These are phyloP conservation scores for Leucocoprinus birnbaumii DNA, from an alignment of 768 basidiomycete species.

Conservation along the genomic window DNA sequence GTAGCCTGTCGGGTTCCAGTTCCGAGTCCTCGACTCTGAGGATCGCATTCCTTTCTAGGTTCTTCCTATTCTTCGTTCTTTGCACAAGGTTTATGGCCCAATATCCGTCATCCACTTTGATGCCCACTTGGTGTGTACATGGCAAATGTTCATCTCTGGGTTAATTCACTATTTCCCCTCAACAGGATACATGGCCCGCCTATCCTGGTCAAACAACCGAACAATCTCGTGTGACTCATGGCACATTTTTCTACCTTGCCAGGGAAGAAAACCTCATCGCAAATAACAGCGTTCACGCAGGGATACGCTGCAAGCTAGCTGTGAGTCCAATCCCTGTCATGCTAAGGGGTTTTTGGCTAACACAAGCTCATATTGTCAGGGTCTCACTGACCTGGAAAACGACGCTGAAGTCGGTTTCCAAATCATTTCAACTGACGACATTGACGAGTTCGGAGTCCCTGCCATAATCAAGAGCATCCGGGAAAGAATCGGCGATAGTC, in stretches of 20 bases:
- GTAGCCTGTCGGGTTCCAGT: conserved; percentile 15
- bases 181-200: conserved; percentile 57
- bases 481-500: conserved; percentile 65
- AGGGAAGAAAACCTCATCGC: conserved; percentile 74
- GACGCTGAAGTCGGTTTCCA: conserved; percentile 77
- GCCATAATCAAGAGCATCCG: conserved; percentile 73
- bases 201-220: conserved; percentile 58
- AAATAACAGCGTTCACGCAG: conserved; percentile 81
- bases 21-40: conserved; percentile 36
- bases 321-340: conserved; percentile 20
- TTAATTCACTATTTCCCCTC: conserved; percentile 25
- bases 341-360: no score
- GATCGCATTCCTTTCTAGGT: conserved; percentile 41
- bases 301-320: conserved; percentile 74
- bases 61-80: conserved; percentile 78
- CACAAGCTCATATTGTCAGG: conserved; percentile 32
- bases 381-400: conserved; percentile 57
- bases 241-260: conserved; percentile 83
- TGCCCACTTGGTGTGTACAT: conserved; percentile 39
- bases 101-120: conserved; percentile 86
- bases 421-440: conserved; percentile 76
- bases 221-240: conserved; percentile 75
- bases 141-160: conserved; percentile 28
- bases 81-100: conserved; percentile 78
- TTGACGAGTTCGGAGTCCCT: conserved; percentile 74